phyloP scores from a whole-genome alignment of 73 alveolate genomes.

The Paraurostyla sp. region DNA sequence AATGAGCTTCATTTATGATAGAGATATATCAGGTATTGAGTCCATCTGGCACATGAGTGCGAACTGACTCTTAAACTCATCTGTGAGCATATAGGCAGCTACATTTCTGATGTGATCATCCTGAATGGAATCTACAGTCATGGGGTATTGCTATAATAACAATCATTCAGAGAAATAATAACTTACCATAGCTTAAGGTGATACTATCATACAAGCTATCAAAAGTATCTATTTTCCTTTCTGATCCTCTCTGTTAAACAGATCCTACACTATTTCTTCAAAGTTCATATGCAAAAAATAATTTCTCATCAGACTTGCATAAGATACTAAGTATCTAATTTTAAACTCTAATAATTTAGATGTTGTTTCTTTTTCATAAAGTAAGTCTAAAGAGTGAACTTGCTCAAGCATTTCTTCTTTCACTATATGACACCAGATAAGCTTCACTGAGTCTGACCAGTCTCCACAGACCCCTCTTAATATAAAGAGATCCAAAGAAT shows the following conservation, averaged over 20 bases:
- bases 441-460: constrained; percentile 69
- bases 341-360: constrained; percentile 69
- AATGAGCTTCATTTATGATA: constrained; percentile 64
- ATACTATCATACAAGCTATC: constrained; percentile 68
- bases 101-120: constrained; percentile 51
- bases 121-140: background rate
- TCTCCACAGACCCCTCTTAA: constrained; percentile 67
- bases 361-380: constrained; percentile 73
- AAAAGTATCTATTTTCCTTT: constrained; percentile 34
- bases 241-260: constrained; percentile 47
- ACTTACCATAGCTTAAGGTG: constrained; percentile 53
- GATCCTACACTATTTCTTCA: constrained; percentile 49
- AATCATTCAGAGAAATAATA: background rate
- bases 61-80: constrained; percentile 45
- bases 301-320: constrained; percentile 67
- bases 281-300: constrained; percentile 66
- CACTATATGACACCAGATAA: constrained; percentile 73
- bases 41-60: constrained; percentile 69
- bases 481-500: constrained; percentile 60
- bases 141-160: constrained; percentile 42
- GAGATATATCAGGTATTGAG: constrained; percentile 66
- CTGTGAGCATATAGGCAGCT: constrained; percentile 45
- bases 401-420: constrained; percentile 76
- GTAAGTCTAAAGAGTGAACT: constrained; percentile 71
- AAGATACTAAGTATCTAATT: constrained; percentile 58